Evolutionary conservation across 768 basidiomycete genomes (phyloP).

Genomic region (Calvatia gigantea): DNA sequence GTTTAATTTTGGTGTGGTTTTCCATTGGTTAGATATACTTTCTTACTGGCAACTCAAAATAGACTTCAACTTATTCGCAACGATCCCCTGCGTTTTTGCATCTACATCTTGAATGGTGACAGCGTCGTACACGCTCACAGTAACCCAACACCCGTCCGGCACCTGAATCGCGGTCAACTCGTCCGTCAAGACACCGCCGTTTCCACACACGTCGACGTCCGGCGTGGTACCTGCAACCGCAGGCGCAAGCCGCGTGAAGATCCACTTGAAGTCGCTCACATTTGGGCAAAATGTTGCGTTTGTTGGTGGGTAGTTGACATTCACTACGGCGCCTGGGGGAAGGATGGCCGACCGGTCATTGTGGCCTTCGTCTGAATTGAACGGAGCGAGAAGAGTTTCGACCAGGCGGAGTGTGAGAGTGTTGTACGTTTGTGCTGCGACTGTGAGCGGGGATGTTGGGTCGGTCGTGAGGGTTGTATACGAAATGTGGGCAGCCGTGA

Average conservation of each 20-base stretch:
- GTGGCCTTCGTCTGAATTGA: not conserved
- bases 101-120: conserved; percentile 32
- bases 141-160: conserved; percentile 29
- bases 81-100: conserved; percentile 28
- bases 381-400: conserved; percentile 20
- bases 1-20: too few species aligned
- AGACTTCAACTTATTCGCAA: conserved; percentile 25
- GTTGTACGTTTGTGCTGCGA: conserved; percentile 33
- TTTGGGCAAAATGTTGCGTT: conserved; percentile 24
- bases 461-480: conserved; percentile 37
- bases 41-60: conserved; percentile 23
- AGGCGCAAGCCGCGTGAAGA: conserved; percentile 32
- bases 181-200: conserved; percentile 30
- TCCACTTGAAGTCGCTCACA: conserved; percentile 29
- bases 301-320: conserved; percentile 39
- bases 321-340: conserved; percentile 32
- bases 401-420: conserved; percentile 31
- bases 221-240: conserved; percentile 17
- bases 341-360: conserved; percentile 25
- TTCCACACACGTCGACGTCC: conserved; percentile 38
- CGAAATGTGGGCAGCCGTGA: conserved; percentile 31
- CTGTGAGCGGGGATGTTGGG: conserved; percentile 24
- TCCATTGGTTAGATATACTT: not conserved
- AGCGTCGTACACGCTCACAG: conserved; percentile 37
- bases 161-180: conserved; percentile 31